Base-by-base conservation (phyloP, 2,329 filamentous ascomycete genomes). In the Aspergillus niger region DNA sequence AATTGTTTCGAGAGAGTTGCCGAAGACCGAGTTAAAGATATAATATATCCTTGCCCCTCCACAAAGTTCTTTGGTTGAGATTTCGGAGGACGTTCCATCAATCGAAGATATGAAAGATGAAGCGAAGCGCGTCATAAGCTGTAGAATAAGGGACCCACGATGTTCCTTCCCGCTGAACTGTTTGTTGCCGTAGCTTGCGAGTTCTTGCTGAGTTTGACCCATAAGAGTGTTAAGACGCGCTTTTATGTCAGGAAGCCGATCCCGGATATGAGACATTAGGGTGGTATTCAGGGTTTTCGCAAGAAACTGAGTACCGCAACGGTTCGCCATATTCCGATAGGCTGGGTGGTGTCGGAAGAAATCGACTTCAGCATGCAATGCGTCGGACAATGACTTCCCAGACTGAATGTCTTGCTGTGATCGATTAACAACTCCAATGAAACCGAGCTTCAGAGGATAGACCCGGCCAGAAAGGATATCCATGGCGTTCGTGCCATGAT, bases 191-290 rank as follows among this genome's bases (percentile, higher is more conserved):
- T 99, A 99, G 77, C 94, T 97, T 47, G 95, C 95, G 59, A 99
- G 84, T 77, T 99, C 95, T 80, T 99, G 95, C 74, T 99, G 95
- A 52, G 95, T 98, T 78, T 99, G 95, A n/a, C 95, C 95, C 95
- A 99, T 99, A 55, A 99, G 82, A 0, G 95, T 99, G 77, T 99
- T 99, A 63, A 99, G 84, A 58, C 95, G 89, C 53, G 95, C 95
- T 80, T 99, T 99, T 82, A 99, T 99, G 76, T 99, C 95, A 30
- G 95, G 95, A 69, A 99, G 81, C 50, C 95, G 88, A 75, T 99
- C 95, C 62, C 95, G 90, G 73, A 99, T 99, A 73, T 99, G 95
- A 22, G 88, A 81, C 95, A 99, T 98, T 65, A 99, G 84, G 11
- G 95, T 99, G 47, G 89, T 89, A 78, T 98, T 99, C 63, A 99